Evolutionary conservation across 1,284 basidiomycete species (phyloP), one percentile per base, ranked within the genome.

Genomic region (Rhodotorula sp.): DNA sequence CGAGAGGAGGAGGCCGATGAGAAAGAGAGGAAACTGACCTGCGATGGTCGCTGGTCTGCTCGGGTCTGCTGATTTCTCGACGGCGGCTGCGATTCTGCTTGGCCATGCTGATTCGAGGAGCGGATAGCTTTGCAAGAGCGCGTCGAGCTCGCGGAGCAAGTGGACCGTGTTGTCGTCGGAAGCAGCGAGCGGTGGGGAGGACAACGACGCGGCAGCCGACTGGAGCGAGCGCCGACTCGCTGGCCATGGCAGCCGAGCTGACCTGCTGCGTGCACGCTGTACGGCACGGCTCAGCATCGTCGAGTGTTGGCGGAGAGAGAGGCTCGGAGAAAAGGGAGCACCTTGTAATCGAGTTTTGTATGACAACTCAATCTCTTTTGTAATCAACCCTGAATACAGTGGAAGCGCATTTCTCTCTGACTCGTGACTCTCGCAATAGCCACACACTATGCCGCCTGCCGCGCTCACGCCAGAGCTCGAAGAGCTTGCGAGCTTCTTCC

Each of bases 401-500:
- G 12, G 2, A 21, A 16, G 19, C 7, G 5, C 47, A 19, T 57
- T 54, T 43, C 60, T 60, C 34, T 38, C n/a, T 8, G 45, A 26
- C 50, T 21, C 26, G 12, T 18, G 14, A 15, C 34, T 16, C 50
- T 18, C 19, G 1, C 19, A 19, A 19, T 45, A 18, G 5, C 26
- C 12, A 28, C 26, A 19, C 52, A 8, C 23, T 31, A 68, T 71
- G 66, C 63, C 70, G 7, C 67, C 73, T 5, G 52, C 50, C 3
- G 52, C 50, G 38, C 62, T 57, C 54, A 65, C 47, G 56, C 67
- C 67, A 26, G 65, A 72, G 47, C 21, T 71, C 7, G 69, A 74
- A 5, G 38, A 47, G 16, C 63, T 75, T 26, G 70, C 65, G 2
- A 28, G 45, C 3, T 73, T 63, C 67, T 76, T 77, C 43, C 60